phyloP scores from a whole-genome alignment of 1,284 basidiomycete genomes.

The Cystobasidium sp. region DNA sequence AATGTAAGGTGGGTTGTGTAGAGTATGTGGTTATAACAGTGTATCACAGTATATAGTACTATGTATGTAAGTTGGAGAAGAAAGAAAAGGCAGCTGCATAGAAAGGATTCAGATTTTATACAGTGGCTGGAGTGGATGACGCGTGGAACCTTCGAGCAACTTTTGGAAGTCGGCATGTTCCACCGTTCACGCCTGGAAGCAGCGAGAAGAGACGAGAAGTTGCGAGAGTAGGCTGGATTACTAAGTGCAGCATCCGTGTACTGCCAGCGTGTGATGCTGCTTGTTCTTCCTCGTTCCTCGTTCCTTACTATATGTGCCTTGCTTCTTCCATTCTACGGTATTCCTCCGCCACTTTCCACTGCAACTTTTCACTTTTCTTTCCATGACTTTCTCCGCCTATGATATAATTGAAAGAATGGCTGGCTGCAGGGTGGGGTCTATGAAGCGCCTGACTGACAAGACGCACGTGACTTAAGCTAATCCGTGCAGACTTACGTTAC shows the following conservation, averaged over 20 bases:
- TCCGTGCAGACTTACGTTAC: too few species aligned
- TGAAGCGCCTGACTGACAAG: neutral
- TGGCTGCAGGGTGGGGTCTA: conserved; percentile 4
- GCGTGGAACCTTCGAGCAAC: conserved; percentile 42
- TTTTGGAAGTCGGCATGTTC: conserved; percentile 1
- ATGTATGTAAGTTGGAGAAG: conserved; percentile 9
- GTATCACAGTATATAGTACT: neutral
- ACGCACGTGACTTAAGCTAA: neutral
- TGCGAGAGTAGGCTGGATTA: neutral
- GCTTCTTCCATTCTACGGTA: neutral
- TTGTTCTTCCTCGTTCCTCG: neutral
- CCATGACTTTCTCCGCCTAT: conserved; percentile 3
- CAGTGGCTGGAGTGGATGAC: conserved; percentile 11
- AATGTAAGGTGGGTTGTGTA: neutral
- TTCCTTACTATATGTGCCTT: neutral
- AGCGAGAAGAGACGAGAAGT: conserved; percentile 8
- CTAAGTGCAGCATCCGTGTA: neutral
- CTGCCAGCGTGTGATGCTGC: neutral
- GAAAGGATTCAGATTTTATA: neutral
- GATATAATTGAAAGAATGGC: too few species aligned
- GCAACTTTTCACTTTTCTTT: neutral
- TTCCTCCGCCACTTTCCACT: neutral
- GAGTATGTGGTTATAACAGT: neutral
- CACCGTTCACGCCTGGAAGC: neutral
- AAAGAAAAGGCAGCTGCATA: neutral